Evolutionary conservation across 179 eudicot genomes (phyloP), one percentile per base, ranked within the genome.

Genomic region (Amaranthus tricolor): DNA sequence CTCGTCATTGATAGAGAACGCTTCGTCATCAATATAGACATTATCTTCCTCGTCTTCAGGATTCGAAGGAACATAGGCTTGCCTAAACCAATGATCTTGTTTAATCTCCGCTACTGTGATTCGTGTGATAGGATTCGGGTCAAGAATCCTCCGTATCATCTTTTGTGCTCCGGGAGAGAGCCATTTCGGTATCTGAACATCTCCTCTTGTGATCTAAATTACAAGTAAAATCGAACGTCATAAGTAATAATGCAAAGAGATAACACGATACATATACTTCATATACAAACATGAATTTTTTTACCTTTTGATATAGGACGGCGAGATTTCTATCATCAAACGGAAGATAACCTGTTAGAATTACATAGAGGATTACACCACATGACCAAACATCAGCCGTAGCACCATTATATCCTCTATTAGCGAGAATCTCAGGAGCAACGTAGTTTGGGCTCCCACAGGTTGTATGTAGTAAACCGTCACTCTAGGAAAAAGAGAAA

Each of bases 371-470:
- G 55, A 95, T 92, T 64, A 95, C 96, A 43, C 99, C 99, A 70
- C 97, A 95, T 4, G 97, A 94, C 99, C 99, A 95, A 44, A 88
- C 85, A 81, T 95, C 98, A 0, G 97, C 88, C 48, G 96, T 84
- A 59, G 95, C 89, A 31, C 99, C 99, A 59, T 86, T 85, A 61
- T 95, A 95, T 44, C 99, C 99, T 77, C 93, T 82, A 79, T 93
- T 95, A 21, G 90, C 88, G 11, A 95, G 89, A 72, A 95, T 80
- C 85, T 95, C 99, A 16, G 99, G 99, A 40, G 99, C 99, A 74
- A 94, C 97, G 19, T 95, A 95, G 79, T 95, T 95, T 24, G 99
- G 99, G 84, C 99, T 95, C 75, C 99, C 99, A 76, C 99, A 93
- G 24, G 97, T 95, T 67, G 97, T 95, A 86, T 95, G 99, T 69